Base-by-base conservation (phyloP, 805 yeast genomes). In the Candida yuanshanica region DNA sequence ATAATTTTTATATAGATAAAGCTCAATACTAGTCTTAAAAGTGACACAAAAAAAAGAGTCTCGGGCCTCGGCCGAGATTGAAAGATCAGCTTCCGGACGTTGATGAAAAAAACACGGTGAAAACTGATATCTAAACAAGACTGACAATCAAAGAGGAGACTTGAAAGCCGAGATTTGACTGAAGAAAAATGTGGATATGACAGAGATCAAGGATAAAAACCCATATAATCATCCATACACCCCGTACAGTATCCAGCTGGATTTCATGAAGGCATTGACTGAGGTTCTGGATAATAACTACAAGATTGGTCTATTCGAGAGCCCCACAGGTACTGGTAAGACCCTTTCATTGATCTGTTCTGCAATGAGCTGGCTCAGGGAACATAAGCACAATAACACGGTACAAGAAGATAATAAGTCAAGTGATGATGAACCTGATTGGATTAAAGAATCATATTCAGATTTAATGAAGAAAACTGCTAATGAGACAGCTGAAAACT, bases 251-350 rank as follows among this genome's bases (percentile, higher is more conserved):
- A 88, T 89, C 46, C 98, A 90, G 58, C 33, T 72, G 18, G 74
- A 81, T 44, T 72, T 90, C 49, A 90, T 90, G 97, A 64, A 68
- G 23, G 74, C 80, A 17, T 70, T 91, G n/a, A 83, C 83, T 51
- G 74, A 74, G 20, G 71, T 85, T 2, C 66, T 90, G 14, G 66
- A 68, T 5, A 66, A 69, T 10, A 59, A 54, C 34, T 74, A 69
- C 52, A 86, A 83, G 55, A 67, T 90, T 2, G 95, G 95, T 0
- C 68, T 90, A 2, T 81, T 90, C 53, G 97, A 90, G 58, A 82
- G 93, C 43, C 98, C 98, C 0, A 90, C 98, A 0, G 98, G 98
- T 7, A 86, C 90, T 2, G 97, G 98, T 3, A 90, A 90, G 60
- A 89, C 97, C 0, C 65, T 91, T 3, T 87, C 96, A 0, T 63